phyloP scores from a whole-genome alignment of 2,329 filamentous ascomycete species.

The Chaetomiaceae sp. region DNA sequence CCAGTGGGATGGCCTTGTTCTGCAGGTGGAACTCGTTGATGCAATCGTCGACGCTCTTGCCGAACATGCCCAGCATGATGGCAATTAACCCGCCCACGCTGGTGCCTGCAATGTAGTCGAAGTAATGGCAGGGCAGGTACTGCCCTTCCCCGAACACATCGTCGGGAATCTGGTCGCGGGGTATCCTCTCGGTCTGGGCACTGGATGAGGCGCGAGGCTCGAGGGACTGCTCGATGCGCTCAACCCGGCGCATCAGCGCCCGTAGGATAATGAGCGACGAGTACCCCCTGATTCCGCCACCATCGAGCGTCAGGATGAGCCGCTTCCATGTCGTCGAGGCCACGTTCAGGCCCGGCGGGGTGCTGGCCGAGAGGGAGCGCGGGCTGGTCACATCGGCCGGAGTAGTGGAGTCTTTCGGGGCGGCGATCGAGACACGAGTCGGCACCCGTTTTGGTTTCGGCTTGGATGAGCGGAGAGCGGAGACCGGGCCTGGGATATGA shows the following conservation, averaged over 20 bases:
- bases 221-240: conserved; percentile 19
- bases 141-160: conserved; percentile 19
- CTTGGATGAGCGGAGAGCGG: conserved; percentile 18
- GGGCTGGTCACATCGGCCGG: conserved; percentile 11
- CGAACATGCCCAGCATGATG: conserved; percentile 27
- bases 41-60: conserved; percentile 24
- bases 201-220: conserved; percentile 20
- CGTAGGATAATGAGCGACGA: conserved; percentile 27
- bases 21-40: conserved; percentile 25
- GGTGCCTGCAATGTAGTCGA: conserved; percentile 28
- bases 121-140: conserved; percentile 27
- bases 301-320: conserved; percentile 27
- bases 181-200: conserved; percentile 24
- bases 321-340: conserved; percentile 25
- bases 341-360: conserved; percentile 18
- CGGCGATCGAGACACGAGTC: conserved; percentile 24
- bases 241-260: conserved; percentile 25
- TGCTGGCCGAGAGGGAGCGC: conserved; percentile 5
- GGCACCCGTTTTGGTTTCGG: conserved; percentile 19
- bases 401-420: conserved; percentile 15
- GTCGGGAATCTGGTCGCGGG: conserved; percentile 20
- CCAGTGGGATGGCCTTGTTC: conserved; percentile 23
- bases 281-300: conserved; percentile 27
- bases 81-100: conserved; percentile 26
- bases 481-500: conserved; percentile 10